Conservation (phyloP, 345 rosid genomes). For the Excoecaria cochinchinensis region DNA sequence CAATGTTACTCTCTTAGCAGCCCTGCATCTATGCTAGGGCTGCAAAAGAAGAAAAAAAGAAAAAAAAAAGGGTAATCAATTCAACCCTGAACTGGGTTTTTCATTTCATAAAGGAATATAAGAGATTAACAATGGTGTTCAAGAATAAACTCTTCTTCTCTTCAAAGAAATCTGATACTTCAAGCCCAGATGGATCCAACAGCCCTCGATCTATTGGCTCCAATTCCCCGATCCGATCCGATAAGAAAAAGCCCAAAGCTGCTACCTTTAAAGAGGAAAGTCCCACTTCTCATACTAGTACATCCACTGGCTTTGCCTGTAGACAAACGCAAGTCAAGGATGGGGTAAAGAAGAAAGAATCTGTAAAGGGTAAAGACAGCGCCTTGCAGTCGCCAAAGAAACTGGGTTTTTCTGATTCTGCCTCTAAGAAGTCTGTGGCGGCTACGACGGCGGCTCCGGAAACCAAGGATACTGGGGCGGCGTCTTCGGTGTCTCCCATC, state of each 20-base stretch:
- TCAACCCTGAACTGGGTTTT: background rate
- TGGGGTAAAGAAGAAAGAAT: conserved; percentile 56
- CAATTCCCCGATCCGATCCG: conserved; percentile 85
- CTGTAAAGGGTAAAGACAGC: conserved; percentile 44
- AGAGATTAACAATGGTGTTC: conserved; percentile 62
- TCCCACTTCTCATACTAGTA: background rate
- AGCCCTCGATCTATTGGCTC: conserved; percentile 89
- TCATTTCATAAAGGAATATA: background rate
- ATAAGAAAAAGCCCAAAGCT: conserved; percentile 72
- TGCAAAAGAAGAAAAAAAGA: conserved; percentile 7
- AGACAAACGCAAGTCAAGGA: conserved; percentile 60
- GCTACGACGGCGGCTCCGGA: conserved; percentile 16
- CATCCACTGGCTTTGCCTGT: conserved; percentile 26
- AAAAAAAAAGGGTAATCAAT: background rate
- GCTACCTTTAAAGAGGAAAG: conserved; percentile 46
- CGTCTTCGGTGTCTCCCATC: conserved; percentile 70
- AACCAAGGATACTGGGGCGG: conserved; percentile 29
- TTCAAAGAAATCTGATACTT: conserved; percentile 83
- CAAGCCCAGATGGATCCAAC: conserved; percentile 74
- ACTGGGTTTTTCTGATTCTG: background rate
- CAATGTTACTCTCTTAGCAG: conserved; percentile 21
- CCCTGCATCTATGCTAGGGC: conserved; percentile 28
- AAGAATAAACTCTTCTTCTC: conserved; percentile 93
- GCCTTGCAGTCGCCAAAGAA: background rate
- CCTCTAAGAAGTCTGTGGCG: conserved; percentile 32